Base-by-base conservation (phyloP, 805 yeast genomes). In the Candida tammaniensis region DNA sequence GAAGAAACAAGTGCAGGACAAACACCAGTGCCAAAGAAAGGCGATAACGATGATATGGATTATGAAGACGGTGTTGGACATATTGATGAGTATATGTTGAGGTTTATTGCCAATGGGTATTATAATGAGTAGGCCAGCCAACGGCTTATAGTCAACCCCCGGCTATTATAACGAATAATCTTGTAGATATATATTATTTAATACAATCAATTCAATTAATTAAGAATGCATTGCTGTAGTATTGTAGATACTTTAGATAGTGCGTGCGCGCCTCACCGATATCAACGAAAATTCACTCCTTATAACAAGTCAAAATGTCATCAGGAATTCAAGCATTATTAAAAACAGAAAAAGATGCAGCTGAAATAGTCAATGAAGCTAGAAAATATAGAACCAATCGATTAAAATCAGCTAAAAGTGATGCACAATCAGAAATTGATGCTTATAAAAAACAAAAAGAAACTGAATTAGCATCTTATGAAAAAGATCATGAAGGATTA, bases 291-390 rank as follows among this genome's bases (percentile, higher is more conserved):
- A n/a, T n/a, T n/a, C n/a, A n/a, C n/a, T n/a, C n/a, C n/a, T n/a
- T n/a, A n/a, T n/a, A n/a, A n/a, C n/a, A n/a, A n/a, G n/a, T n/a
- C 21, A 35, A 5, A n/a, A 52, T 52, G 57, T 52, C 57, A 14
- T 53, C 61, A 32, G 87, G 86, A 49, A 80, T 81, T 52, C 85
- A 81, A 69, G 78, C 84, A 46, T 74, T 81, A 39, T 69, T 81
- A 42, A 81, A 84, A 73, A 95, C 98, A 43, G 98, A 93, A 70
- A 87, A 85, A 66, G 91, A 86, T 53, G 98, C 98, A n/a, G 97
- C 95, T 51, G 89, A 82, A 50, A 85, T 89, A 45, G 98, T 93
- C 42, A 75, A 89, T 52, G 83, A 84, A 57, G 97, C 98, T 16
- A 86, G 98, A 72, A 75, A 81, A 51, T 87, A 82, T 69, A 86